Evolutionary conservation across 805 yeast genomes (phyloP), one percentile per base, ranked within the genome.

Genomic region (Alloascoidea africana): DNA sequence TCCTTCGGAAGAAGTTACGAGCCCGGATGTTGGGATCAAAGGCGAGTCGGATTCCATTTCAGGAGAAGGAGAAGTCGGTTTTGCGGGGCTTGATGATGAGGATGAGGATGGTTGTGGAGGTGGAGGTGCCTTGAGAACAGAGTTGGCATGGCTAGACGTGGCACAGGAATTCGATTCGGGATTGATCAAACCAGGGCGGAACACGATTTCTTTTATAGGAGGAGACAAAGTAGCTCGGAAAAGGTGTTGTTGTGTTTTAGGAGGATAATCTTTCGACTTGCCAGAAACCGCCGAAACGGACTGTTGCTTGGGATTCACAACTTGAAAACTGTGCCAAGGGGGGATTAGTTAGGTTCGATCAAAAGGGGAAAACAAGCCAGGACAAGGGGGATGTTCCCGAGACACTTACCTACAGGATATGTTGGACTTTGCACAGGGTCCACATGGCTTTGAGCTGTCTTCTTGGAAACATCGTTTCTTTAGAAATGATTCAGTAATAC

Each of bases 391-490:
- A n/a, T n/a, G n/a, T n/a, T n/a, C n/a, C n/a, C n/a, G n/a, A n/a
- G n/a, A n/a, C n/a, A n/a, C n/a, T n/a, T n/a, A n/a, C n/a, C 51
- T 44, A 45, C 60, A 55, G 38, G 46, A 35, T 17, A 55, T 51
- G 18, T 49, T 46, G 17, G 53, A 56, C 36, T 48, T 47, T 39
- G 39, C 44, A 33, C 60, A 55, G 13, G 60, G 60, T 35, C 52
- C 55, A 27, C 60, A 55, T 15, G 53, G 44, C 18, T 44, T 50
- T 19, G 30, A 23, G 30, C 30, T n/a, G 30, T 23, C 30, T 23
- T 8, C n/a, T 23, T n/a, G 30, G n/a, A 23, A 23, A 23, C 59
- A 54, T 2, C 59, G 53, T 37, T 50, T 50, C 51, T 46, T 32
- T 5, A 2, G 8, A n/a, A n/a, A 32, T 13, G n/a, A n/a, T n/a